Evolutionary conservation across 2,329 filamentous ascomycete genomes (phyloP).

Genomic region (Exophiala sideris): DNA sequence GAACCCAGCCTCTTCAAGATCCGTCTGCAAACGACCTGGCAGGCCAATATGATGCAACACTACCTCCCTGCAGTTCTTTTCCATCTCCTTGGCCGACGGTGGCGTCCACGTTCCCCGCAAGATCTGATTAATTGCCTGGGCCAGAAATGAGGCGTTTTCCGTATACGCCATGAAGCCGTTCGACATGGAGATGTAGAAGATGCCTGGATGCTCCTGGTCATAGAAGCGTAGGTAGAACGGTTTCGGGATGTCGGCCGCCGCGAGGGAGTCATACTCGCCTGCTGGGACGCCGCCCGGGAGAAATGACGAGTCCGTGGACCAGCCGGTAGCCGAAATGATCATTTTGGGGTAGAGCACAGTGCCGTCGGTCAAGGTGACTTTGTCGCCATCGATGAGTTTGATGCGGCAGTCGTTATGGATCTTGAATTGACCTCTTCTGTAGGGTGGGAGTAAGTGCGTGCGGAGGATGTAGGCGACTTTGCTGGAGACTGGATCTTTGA

Average conservation of each 20-base stretch:
- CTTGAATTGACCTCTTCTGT: slow-evolving; percentile 3
- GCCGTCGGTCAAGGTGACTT: slow-evolving; percentile 5
- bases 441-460: slow-evolving; percentile 8
- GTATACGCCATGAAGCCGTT: slow-evolving; percentile 12
- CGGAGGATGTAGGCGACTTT: slow-evolving; percentile 11
- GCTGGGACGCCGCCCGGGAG: slow-evolving; percentile 4
- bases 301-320: slow-evolving; percentile 10
- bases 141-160: slow-evolving; percentile 8
- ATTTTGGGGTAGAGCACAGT: slow-evolving; percentile 1
- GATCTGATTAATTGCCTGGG: slow-evolving; percentile 7
- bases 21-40: slow-evolving; percentile 7
- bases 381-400: slow-evolving; percentile 3
- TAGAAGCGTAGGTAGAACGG: slow-evolving; percentile 5
- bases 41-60: slow-evolving; percentile 8
- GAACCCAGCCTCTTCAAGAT: slow-evolving; percentile 8
- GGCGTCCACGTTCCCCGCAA: slow-evolving; percentile 7
- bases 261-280: slow-evolving; percentile 6
- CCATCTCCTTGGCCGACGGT: slow-evolving; percentile 6
- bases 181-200: slow-evolving; percentile 7
- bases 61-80: slow-evolving; percentile 6
- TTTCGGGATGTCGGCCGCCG: background rate
- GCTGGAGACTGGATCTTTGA: slow-evolving; percentile 1
- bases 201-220: slow-evolving; percentile 5
- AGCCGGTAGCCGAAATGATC: slow-evolving; percentile 4
- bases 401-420: slow-evolving; percentile 7